Base-by-base conservation (phyloP, 306 rosid species). In the Chamaecrista fasciculata region DNA sequence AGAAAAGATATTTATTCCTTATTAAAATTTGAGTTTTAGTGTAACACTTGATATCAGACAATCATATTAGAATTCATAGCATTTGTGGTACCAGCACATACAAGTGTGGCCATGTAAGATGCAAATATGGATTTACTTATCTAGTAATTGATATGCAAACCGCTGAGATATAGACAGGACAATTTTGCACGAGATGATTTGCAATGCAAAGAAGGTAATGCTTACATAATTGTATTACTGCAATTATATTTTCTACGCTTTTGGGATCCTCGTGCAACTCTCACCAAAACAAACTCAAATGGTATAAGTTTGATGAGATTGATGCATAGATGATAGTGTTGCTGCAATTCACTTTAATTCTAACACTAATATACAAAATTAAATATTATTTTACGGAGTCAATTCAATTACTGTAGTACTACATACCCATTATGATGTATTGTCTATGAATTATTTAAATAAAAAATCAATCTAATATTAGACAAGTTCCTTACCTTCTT, bases 401-500 rank as follows among this genome's bases (percentile, higher is more conserved):
- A 15, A n/a, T n/a, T 14, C 8, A n/a, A 31, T n/a, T n/a, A n/a
- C n/a, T n/a, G n/a, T n/a, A n/a, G n/a, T n/a, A n/a, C n/a, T n/a
- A n/a, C n/a, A n/a, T n/a, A n/a, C n/a, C n/a, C n/a, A n/a, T n/a
- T n/a, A n/a, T 16, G 36, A 40, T 11, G n/a, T 8, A 40, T 3
- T 40, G 2, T 40, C 46, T 40, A 2, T 40, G 46, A n/a, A n/a
- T n/a, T n/a, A n/a, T n/a, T n/a, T n/a, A n/a, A n/a, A n/a, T n/a
- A 34, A 56, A 47, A 44, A 37, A n/a, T 75, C 37, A 67, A 34
- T 20, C 21, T 47, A 59, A 14, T 6, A 67, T 40, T 20, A 20
- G 48, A 15, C n/a, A 6, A 8, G 37, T n/a, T 76, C 21, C 3
- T 59, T 68, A 86, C 91, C 88, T 86, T 83, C 88, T 86, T 86